Conservation (phyloP, 2,329 filamentous ascomycete genomes). For the Aspergillus puulaauensis region DNA sequence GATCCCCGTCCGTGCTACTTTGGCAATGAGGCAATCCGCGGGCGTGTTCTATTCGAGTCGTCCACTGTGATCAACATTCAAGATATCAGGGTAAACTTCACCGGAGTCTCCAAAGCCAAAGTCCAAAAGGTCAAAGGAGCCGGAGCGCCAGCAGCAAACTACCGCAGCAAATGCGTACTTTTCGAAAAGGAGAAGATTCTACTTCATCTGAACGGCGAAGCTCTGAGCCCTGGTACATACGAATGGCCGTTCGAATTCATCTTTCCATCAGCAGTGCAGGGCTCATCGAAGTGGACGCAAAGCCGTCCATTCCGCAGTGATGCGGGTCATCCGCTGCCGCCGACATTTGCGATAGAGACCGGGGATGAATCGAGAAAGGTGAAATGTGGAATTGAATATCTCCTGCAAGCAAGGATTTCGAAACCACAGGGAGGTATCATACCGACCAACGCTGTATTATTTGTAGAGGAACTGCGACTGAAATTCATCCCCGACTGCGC, state of each 20-base stretch:
- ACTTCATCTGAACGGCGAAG: neutral
- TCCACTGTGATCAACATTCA: neutral
- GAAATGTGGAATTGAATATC: neutral
- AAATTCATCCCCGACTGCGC: neutral
- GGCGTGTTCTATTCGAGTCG: neutral
- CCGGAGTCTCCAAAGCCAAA: conserved; percentile 15
- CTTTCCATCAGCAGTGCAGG: neutral
- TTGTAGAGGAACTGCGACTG: neutral
- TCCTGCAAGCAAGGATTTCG: neutral
- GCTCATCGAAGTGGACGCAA: neutral
- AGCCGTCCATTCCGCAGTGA: neutral
- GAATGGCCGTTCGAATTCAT: neutral
- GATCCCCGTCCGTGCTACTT: neutral
- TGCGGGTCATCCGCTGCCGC: neutral
- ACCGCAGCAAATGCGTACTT: conserved; percentile 16
- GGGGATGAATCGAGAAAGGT: neutral
- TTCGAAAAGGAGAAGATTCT: conserved; percentile 17
- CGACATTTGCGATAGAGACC: neutral
- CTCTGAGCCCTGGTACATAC: conserved; percentile 1
- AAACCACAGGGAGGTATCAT: neutral
- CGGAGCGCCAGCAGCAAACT: conserved; percentile 10
- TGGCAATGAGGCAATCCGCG: neutral
- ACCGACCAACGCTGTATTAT: neutral
- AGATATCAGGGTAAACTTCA: conserved; percentile 13
- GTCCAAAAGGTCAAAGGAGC: conserved; percentile 17